Evolutionary conservation across 1,139 yeast species (phyloP), one percentile per base, ranked within the genome.

Genomic region (Wickerhamomyces sp.): DNA sequence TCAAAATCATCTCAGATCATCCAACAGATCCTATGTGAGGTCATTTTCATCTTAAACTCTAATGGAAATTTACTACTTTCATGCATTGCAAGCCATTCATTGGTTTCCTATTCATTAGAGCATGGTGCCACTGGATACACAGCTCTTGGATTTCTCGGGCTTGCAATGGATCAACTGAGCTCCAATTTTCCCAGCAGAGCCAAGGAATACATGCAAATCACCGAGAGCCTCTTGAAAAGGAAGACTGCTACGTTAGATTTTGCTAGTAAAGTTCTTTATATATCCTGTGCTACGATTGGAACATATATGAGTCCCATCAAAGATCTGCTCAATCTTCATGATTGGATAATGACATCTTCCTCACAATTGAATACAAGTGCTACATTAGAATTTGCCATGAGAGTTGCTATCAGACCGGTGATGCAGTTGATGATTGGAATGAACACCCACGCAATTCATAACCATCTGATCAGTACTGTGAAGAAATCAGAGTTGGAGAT

Each of bases 251-350:
- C 73, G 3, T 57, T 70, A 32, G 68, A 69, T 40, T 64, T 67
- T 48, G 68, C 71, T 34, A 71, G 69, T 48, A 62, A 63, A 32
- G 68, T 75, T 14, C 75, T 75, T 50, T 76, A 74, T 51, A 55
- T 66, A 37, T 78, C 76, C 51, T 65, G 74, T 32, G 55, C 67
- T 18, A 63, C 75, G 0, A 53, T 76, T 49, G 82, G 79, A 2
- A 61, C 67, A 7, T 71, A 65, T 46, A 61, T 72, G 40, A 79
- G 76, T 45, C 76, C 81, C 2, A 47, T 68, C 36, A 57, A 63
- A 4, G 69, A 67, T 34, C 62, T 78, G 6, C 51, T 69, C 41
- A 66, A 67, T 52, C 55, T 50, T 36, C 44, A 49, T 30, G 55
- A 53, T 15, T 14, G 38, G 10, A 43, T 50, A 14, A 42, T 45